Evolutionary conservation across 2,329 filamentous ascomycete species (phyloP), one percentile per base, ranked within the genome.

Genomic region (Macroventuria anomochaeta): DNA sequence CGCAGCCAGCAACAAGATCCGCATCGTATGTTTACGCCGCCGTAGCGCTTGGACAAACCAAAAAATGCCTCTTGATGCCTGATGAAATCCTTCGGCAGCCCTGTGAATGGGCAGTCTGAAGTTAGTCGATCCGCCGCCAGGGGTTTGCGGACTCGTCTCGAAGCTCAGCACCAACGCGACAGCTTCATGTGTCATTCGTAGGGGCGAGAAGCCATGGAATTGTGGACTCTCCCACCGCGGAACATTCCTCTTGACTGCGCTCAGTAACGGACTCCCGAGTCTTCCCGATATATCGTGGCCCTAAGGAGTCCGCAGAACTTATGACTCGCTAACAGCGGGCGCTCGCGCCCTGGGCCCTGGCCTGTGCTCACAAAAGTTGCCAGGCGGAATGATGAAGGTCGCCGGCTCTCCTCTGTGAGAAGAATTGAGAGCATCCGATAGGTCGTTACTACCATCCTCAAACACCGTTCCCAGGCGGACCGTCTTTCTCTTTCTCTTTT

Each of bases 401-500:
- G 40, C 43, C 51, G 51, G 51, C 51, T 53, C 51, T 53, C 51
- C 51, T 53, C 51, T 25, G 31, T 43, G 38, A 44, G 38, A 26
- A 12, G 38, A 44, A 44, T 49, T 46, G 41, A 50, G 57, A 40
- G 36, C 34, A 53, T 67, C 70, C 69, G 67, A 71, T 72, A 68
- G 67, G 68, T 59, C 44, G 31, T 40, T 40, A 43, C 39, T 55
- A 48, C 49, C 49, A 40, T 53, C 46, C 55, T 61, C 54, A 52
- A 55, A 55, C 53, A 49, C 47, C 53, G 47, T 52, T 61, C 57
- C 57, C 55, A 62, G 53, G 58, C 58, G 59, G 62, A 36, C 57
- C 62, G 51, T 52, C 48, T 59, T 61, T 53, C 59, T 63, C 55
- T 67, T 67, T 65, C 65, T 67, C 67, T 65, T 70, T 49, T 53